Conservation (phyloP, 2,329 filamentous ascomycete species). For the Colletotrichum sp. region DNA sequence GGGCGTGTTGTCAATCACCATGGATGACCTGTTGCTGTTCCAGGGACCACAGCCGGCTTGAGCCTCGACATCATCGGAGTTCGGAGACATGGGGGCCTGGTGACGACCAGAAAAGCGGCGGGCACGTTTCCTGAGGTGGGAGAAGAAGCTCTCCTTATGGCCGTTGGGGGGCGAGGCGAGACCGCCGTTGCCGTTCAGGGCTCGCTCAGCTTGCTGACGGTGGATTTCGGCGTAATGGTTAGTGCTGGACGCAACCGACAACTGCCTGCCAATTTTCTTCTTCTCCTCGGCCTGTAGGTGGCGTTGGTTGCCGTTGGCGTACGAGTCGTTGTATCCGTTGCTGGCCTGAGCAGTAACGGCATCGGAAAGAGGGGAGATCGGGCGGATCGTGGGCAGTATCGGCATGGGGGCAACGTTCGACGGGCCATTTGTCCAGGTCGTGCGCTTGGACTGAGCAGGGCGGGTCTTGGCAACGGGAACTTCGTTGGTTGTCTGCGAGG, state of each 20-base stretch:
- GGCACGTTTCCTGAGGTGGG: slow-evolving; percentile 91
- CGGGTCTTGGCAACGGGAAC: slow-evolving; percentile 46
- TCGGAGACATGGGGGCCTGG: slow-evolving; percentile 79
- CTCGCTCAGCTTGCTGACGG: slow-evolving; percentile 88
- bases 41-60: slow-evolving; percentile 91
- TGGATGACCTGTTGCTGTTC: slow-evolving; percentile 84
- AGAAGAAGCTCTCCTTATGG: slow-evolving; percentile 97
- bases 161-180: slow-evolving; percentile 78
- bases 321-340: slow-evolving; percentile 55
- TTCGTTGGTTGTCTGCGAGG: slow-evolving; percentile 45
- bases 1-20: slow-evolving; percentile 70
- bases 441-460: slow-evolving; percentile 75
- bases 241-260: slow-evolving; percentile 89
- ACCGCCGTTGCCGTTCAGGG: slow-evolving; percentile 81
- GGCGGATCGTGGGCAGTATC: slow-evolving; percentile 91
- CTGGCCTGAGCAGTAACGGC: slow-evolving; percentile 89
- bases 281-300: slow-evolving; percentile 54
- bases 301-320: slow-evolving; percentile 40
- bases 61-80: slow-evolving; percentile 88
- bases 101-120: slow-evolving; percentile 91
- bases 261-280: slow-evolving; percentile 94
- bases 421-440: slow-evolving; percentile 89
- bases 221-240: slow-evolving; percentile 93
- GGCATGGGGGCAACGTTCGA: slow-evolving; percentile 89
- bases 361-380: slow-evolving; percentile 96